phyloP scores from a whole-genome alignment of 2,329 filamentous ascomycete genomes.

The Raffaelea deltoideospora region DNA sequence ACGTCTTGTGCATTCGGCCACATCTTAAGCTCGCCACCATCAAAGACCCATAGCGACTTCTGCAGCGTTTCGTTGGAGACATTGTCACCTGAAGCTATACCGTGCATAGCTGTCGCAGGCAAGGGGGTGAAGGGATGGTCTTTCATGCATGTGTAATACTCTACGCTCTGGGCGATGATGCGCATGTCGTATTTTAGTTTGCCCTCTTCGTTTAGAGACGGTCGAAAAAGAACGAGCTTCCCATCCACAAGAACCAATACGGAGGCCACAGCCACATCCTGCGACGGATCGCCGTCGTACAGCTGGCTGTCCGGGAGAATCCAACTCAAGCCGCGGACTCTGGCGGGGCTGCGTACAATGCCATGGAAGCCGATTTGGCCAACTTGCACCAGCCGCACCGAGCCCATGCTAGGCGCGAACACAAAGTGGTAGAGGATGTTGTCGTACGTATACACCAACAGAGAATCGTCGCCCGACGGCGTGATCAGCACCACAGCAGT shows the following conservation, averaged over 20 bases:
- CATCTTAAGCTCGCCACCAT: slow-evolving; percentile 68
- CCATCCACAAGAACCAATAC: slow-evolving; percentile 95
- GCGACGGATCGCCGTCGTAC: slow-evolving; percentile 79
- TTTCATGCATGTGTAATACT: slow-evolving; percentile 86
- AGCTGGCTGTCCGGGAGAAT: slow-evolving; percentile 84
- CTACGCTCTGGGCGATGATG: slow-evolving; percentile 86
- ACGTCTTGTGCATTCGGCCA: slow-evolving; percentile 87
- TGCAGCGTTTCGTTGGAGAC: slow-evolving; percentile 36
- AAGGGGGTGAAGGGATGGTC: slow-evolving; percentile 63
- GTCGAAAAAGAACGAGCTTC: slow-evolving; percentile 83
- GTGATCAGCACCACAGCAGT: slow-evolving; percentile 83
- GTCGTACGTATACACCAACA: slow-evolving; percentile 93
- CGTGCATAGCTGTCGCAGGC: too few species aligned
- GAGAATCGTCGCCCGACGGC: slow-evolving; percentile 79
- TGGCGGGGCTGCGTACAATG: slow-evolving; percentile 82
- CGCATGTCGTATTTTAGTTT: slow-evolving; percentile 97
- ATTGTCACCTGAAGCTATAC: too few species aligned
- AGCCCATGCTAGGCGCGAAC: slow-evolving; percentile 53
- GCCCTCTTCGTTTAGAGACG: slow-evolving; percentile 65
- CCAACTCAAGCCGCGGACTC: slow-evolving; percentile 90
- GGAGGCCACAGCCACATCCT: slow-evolving; percentile 85
- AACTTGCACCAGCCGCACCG: slow-evolving; percentile 70
- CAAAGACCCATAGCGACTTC: slow-evolving; percentile 91
- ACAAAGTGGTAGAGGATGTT: slow-evolving; percentile 93
- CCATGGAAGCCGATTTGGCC: slow-evolving; percentile 96